A percentile compares a stretch with the other conserved stretches of the same genome.
Evolutionary conservation across 1,284 basidiomycete genomes (phyloP).

Genomic region (Coniferiporia weirii): DNA sequence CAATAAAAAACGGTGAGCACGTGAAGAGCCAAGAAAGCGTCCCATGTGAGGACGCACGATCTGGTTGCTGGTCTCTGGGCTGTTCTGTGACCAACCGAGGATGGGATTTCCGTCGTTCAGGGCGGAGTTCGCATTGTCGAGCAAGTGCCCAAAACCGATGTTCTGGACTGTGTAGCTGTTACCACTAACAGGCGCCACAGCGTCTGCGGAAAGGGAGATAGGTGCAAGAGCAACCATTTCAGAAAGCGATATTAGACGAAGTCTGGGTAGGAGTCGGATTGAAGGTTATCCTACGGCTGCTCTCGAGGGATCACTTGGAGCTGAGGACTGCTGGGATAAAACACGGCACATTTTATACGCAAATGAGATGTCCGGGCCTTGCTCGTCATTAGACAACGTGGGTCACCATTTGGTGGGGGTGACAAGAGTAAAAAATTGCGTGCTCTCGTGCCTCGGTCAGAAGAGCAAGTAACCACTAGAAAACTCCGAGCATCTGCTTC

Average conservation of each 20-base stretch:
- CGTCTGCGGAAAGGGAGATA: slow-evolving; percentile 4
- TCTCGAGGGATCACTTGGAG: not conserved
- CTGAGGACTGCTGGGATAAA: not conserved
- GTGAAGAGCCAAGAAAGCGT: not conserved
- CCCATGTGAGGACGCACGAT: not conserved
- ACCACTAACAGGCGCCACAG: not conserved
- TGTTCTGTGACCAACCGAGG: slow-evolving; percentile 2
- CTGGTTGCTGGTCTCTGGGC: slow-evolving; percentile 2
- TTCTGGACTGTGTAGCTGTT: slow-evolving; percentile 12
- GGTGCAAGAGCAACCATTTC: not conserved
- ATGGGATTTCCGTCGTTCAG: slow-evolving; percentile 11
- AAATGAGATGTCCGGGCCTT: not conserved
- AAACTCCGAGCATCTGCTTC: too few species aligned
- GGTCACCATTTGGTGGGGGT: too few species aligned
- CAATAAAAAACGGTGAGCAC: too few species aligned
- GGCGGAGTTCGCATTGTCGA: slow-evolving; percentile 10
- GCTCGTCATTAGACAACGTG: too few species aligned
- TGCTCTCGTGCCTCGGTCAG: too few species aligned
- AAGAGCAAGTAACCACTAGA: too few species aligned
- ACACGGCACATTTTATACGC: not conserved
- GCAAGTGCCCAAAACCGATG: slow-evolving; percentile 7
- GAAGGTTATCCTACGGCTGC: not conserved
- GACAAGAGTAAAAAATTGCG: too few species aligned
- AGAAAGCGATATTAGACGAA: not conserved
- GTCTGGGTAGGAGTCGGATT: not conserved